Percentiles rank a stretch among this genome's conserved stretches.
Conservation (phyloP, 345 rosid species). For the Draba incana region DNA sequence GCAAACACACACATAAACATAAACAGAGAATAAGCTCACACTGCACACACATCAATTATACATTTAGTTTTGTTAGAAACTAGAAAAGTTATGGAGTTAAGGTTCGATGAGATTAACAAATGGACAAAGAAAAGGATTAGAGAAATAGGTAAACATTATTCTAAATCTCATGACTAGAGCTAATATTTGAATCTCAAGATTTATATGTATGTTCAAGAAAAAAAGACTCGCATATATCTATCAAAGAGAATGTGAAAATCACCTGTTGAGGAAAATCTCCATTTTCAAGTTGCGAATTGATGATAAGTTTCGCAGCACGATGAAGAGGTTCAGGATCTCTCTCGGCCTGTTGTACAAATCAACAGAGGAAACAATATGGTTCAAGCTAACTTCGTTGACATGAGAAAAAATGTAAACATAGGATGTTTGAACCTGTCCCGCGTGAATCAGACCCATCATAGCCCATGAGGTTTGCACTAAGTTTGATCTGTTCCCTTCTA, state of each 20-base stretch:
- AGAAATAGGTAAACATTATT: too few relatives aligned
- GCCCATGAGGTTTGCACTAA: constrained; percentile 62
- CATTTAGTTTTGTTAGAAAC: too few relatives aligned
- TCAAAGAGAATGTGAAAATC: too few relatives aligned
- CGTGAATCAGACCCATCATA: constrained; percentile 42
- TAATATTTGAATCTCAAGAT: too few relatives aligned
- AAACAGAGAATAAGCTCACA: too few relatives aligned
- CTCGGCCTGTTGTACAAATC: constrained; percentile 12
- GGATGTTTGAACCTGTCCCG: constrained; percentile 54
- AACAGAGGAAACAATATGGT: not conserved
- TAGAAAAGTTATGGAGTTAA: too few relatives aligned
- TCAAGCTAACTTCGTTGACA: not conserved
- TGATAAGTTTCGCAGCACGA: constrained; percentile 45
- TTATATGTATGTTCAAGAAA: too few relatives aligned
- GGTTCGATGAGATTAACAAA: too few relatives aligned
- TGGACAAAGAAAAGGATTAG: too few relatives aligned
- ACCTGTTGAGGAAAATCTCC: constrained; percentile 60
- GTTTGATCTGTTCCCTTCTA: constrained; percentile 53
- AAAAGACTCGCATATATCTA: too few relatives aligned
- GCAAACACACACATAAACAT: not conserved
- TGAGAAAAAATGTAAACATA: not conserved
- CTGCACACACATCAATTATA: too few relatives aligned
- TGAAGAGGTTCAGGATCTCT: constrained; percentile 49
- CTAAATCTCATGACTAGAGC: too few relatives aligned
- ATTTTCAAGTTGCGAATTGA: constrained; percentile 45